Evolutionary conservation across 129 eudicot genomes (phyloP).

Genomic region (Tanacetum coccineum): DNA sequence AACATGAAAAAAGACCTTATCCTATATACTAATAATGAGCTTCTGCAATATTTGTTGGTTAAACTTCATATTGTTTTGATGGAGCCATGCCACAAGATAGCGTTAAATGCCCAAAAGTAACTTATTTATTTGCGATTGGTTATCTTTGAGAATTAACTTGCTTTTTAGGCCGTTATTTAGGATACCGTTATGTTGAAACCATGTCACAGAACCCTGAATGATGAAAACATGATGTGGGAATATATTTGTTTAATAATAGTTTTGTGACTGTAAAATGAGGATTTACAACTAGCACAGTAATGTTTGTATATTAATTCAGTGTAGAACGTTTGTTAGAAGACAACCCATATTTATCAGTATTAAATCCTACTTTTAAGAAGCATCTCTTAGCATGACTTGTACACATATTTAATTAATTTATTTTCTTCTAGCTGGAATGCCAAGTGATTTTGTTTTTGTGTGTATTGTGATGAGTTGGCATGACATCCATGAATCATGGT

Average conservation of each 20-base stretch:
- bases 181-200: not conserved
- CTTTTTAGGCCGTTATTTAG: not conserved
- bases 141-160: not conserved
- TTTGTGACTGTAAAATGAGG: not conserved
- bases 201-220: not conserved
- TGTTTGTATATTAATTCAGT: not conserved
- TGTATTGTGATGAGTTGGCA: not conserved
- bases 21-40: not conserved
- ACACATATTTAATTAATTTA: not conserved
- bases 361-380: constrained; percentile 1
- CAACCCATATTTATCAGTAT: not conserved
- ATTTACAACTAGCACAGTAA: constrained; percentile 9
- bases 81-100: not conserved
- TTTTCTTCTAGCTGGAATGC: not conserved
- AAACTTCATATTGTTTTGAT: not conserved
- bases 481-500: not conserved
- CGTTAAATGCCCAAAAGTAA: not conserved
- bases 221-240: not conserved
- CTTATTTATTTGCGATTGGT: not conserved
- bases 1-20: not conserved
- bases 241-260: not conserved
- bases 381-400: constrained; percentile 6
- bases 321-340: not conserved
- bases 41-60: not conserved
- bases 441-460: constrained; percentile 7